phyloP scores from a whole-genome alignment of 192 early-diverging fungal genomes.

The Oehlia diaphana region DNA sequence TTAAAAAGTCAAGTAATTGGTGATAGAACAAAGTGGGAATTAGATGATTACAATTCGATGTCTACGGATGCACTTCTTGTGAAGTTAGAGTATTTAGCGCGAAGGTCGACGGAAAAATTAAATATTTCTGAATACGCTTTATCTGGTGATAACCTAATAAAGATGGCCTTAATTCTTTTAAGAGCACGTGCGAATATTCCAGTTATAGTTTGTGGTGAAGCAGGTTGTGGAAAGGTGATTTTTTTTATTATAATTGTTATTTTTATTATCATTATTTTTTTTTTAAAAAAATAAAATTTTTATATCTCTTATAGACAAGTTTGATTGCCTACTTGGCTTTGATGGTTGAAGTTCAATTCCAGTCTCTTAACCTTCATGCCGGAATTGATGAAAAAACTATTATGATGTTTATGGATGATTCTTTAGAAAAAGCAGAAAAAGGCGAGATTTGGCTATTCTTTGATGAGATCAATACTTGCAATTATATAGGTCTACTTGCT shows the following conservation, averaged over 20 bases:
- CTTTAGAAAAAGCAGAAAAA: too few species aligned
- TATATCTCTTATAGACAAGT: not conserved
- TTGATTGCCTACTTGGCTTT: not conserved
- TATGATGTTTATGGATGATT: too few species aligned
- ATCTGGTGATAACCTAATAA: conserved; percentile 16
- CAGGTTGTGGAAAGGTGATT: not conserved
- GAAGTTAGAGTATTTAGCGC: conserved; percentile 13
- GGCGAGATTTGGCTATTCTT: too few species aligned
- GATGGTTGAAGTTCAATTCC: not conserved
- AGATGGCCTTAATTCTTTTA: conserved; percentile 20
- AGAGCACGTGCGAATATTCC: conserved; percentile 9
- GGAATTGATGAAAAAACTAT: too few species aligned
- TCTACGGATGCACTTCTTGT: not conserved
- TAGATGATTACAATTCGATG: not conserved
- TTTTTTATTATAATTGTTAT: too few species aligned
- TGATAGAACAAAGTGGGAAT: too few species aligned
- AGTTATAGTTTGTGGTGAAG: not conserved
- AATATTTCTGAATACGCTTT: not conserved
- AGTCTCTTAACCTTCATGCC: not conserved
- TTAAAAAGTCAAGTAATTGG: too few species aligned
- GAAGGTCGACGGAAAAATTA: not conserved
- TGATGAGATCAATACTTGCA: too few species aligned
- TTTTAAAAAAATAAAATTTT: too few species aligned
- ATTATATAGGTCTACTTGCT: too few species aligned
- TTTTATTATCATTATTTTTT: too few species aligned